Evolutionary conservation across 768 basidiomycete genomes (phyloP), one percentile per base, ranked within the genome.

Genomic region (Trametes sanguinea): DNA sequence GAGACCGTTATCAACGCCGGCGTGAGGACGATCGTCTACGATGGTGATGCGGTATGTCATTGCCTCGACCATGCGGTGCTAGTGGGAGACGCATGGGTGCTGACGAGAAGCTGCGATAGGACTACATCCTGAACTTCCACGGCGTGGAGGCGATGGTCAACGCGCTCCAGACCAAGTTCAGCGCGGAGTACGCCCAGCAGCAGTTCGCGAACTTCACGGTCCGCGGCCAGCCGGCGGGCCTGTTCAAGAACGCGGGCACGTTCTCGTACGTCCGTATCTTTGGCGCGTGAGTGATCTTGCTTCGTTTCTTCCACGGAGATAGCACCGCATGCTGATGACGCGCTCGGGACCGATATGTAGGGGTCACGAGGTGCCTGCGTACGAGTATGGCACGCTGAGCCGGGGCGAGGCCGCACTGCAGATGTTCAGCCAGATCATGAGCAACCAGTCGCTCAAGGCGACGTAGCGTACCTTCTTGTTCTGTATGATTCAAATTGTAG

Each of bases 121-220:
- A 85, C 67, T 83, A 78, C 66, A 82, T 84, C 62, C 68, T 80
- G 57, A 87, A 85, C 69, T 85, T 75, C 65, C 68, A 77, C 37
- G 84, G 85, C 11, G 78, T 85, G 16, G 84, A 86, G 72, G 78
- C 80, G 2, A 83, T 86, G 83, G 83, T 84, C 43, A 72, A 81
- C 61, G 74, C 71, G 35, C 76, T 86, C 1, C 67, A 80, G 44
- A 85, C 84, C 29, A 69, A 76, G 61, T 82, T 81, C 70, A 77
- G 76, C 2, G 16, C 76, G 0, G 22, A 73, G 27, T 85, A 76
- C 67, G 72, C 78, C 44, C 54, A 73, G 45, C 80, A 83, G 65
- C 17, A 66, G 0, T 85, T 84, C 69, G 63, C 76, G 10, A 76
- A 76, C 48, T 86, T 77, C 72, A 83, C 75, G 0, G 85, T 87